Evolutionary conservation across 2,329 filamentous ascomycete genomes (phyloP).

Genomic region (Aureobasidium leucospermi): DNA sequence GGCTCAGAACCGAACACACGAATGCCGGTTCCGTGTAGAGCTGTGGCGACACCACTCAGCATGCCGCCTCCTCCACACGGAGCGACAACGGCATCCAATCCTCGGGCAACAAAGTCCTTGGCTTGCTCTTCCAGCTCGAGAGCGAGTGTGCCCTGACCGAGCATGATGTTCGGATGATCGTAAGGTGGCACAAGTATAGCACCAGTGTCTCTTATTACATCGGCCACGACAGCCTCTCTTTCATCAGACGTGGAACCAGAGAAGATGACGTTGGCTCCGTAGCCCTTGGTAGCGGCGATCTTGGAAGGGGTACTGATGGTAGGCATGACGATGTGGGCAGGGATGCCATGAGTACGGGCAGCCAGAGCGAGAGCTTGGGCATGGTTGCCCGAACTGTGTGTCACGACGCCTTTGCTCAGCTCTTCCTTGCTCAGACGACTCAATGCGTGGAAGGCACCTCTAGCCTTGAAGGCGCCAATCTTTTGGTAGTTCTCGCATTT

Average conservation of each 20-base stretch:
- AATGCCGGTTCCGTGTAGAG: slow-evolving; percentile 62
- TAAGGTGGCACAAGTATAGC: slow-evolving; percentile 82
- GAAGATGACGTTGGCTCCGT: slow-evolving; percentile 73
- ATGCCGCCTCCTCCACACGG: slow-evolving; percentile 86
- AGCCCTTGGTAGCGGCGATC: slow-evolving; percentile 70
- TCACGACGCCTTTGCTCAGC: slow-evolving; percentile 66
- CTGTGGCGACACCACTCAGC: slow-evolving; percentile 74
- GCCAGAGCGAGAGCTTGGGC: slow-evolving; percentile 88
- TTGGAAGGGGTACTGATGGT: slow-evolving; percentile 77
- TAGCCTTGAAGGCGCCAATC: slow-evolving; percentile 85
- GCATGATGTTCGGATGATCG: slow-evolving; percentile 83
- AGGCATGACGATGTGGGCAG: slow-evolving; percentile 89
- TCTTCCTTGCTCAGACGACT: slow-evolving; percentile 60
- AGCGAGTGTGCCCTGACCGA: slow-evolving; percentile 86
- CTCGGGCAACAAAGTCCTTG: slow-evolving; percentile 33
- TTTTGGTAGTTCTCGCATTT: slow-evolving; percentile 93
- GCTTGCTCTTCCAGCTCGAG: slow-evolving; percentile 77
- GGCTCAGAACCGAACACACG: slow-evolving; percentile 85
- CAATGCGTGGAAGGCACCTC: slow-evolving; percentile 84
- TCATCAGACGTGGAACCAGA: slow-evolving; percentile 73
- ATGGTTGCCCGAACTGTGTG: slow-evolving; percentile 87
- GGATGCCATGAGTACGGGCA: slow-evolving; percentile 63
- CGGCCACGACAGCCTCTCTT: slow-evolving; percentile 67
- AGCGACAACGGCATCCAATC: slow-evolving; percentile 55
- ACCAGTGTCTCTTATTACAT: slow-evolving; percentile 63